Evolutionary conservation across 106 monocot species (phyloP), one percentile per base, ranked within the genome.

Genomic region (Chionographis japonica): DNA sequence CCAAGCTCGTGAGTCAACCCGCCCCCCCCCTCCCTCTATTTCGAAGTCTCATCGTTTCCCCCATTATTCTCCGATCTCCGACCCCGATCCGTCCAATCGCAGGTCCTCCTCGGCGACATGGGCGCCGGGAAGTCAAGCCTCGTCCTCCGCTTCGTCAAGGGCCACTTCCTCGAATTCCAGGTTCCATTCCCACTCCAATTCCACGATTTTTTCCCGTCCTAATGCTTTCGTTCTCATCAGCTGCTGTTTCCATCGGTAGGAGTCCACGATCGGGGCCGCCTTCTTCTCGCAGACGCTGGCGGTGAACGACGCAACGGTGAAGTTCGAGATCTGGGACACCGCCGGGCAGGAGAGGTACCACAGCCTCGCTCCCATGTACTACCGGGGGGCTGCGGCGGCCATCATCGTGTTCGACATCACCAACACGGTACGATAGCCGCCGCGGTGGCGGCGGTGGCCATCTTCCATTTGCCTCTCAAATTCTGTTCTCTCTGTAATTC

Each of bases 271-370:
- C 43, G 95, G 95, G 20, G 95, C 95, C 35, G 95, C 95, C 8
- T 97, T 97, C 82, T 92, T 92, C 80, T 89, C 95, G 56, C 95
- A 97, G 75, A 89, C 92, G 53, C 71, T 97, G 52, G 95, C 95
- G 38, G 70, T 89, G 72, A 89, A 60, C 60, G 95, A 97, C 62
- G 84, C 88, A 0, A 97, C 95, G 6, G 95, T 97, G 57, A 97
- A 97, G 75, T 84, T 97, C 58, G 95, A 92, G 78, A 97, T 92
- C 66, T 95, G 95, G 95, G 95, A 95, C 68, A 95, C 95, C 4
- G 95, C 95, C 4, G 95, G 95, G 60, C 95, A 95, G 73, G 91
- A 95, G 84, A 81, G 95, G 68, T 95, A 95, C 64, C 95, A 95
- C 58, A 91, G 95, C 63, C 69, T 95, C 51, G 95, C 95, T 58